phyloP scores from a whole-genome alignment of 108 stramenopile genomes.

The Cyclotella baltica region DNA sequence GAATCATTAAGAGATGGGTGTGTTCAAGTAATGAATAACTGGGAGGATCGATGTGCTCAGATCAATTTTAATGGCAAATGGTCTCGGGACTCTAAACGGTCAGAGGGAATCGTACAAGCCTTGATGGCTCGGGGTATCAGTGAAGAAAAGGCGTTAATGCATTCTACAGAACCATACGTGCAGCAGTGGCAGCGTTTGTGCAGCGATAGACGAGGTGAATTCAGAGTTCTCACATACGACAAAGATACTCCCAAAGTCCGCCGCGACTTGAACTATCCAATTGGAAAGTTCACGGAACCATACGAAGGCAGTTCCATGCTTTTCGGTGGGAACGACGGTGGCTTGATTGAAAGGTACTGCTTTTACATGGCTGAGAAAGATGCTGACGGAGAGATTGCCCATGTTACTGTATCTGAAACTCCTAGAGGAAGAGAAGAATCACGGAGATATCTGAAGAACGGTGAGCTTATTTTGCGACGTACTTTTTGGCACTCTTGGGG shows the following conservation, averaged over 20 bases:
- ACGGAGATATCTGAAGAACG: slow-evolving; percentile 49
- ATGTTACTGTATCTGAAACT: slow-evolving; percentile 42
- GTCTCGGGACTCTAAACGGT: slow-evolving; percentile 47
- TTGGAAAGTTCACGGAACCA: slow-evolving; percentile 52
- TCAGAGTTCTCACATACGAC: slow-evolving; percentile 51
- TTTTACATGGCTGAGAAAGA: slow-evolving; percentile 51
- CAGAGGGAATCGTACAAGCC: slow-evolving; percentile 35
- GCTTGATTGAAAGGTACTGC: slow-evolving; percentile 37
- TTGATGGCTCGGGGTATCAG: slow-evolving; percentile 44
- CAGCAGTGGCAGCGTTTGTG: slow-evolving; percentile 47
- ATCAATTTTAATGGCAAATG: slow-evolving; percentile 48
- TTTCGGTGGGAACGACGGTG: slow-evolving; percentile 46
- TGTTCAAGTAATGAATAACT: slow-evolving; percentile 16
- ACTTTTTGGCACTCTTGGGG: slow-evolving; percentile 44
- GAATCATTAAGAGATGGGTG: slow-evolving; percentile 22
- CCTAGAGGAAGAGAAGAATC: slow-evolving; percentile 54
- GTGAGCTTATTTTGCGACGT: slow-evolving; percentile 45
- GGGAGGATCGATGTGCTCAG: slow-evolving; percentile 43
- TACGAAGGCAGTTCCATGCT: slow-evolving; percentile 52
- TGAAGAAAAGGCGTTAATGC: slow-evolving; percentile 32
- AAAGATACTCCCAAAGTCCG: slow-evolving; percentile 29
- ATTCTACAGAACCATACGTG: slow-evolving; percentile 49
- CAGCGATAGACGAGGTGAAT: slow-evolving; percentile 10
- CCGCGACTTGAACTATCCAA: slow-evolving; percentile 47
- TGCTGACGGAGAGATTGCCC: slow-evolving; percentile 44